These are phyloP conservation scores for Coemansia sp. DNA, from an alignment of 192 early-diverging fungal species.

Conservation along the genomic window DNA sequence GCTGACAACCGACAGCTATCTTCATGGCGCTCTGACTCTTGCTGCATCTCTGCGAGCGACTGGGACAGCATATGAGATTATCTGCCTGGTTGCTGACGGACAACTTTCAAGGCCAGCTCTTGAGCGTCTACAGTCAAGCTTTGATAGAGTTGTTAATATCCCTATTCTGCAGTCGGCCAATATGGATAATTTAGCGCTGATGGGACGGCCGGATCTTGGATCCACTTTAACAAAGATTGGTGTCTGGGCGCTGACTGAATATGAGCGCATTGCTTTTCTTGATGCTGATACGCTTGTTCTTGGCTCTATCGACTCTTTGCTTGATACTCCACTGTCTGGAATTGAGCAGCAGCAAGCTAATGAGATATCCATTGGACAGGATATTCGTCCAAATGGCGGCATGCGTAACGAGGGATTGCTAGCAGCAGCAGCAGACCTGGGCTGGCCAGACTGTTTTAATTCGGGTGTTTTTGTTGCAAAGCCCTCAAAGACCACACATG, in stretches of 20 bases:
- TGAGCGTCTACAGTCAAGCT: constrained; percentile 55
- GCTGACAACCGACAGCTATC: constrained; percentile 80
- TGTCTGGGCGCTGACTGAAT: constrained; percentile 73
- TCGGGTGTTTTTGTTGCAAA: constrained; percentile 76
- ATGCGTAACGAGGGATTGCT: constrained; percentile 59
- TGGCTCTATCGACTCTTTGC: constrained; percentile 75
- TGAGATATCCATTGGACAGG: constrained; percentile 17
- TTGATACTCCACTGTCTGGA: constrained; percentile 51
- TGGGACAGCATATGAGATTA: constrained; percentile 60
- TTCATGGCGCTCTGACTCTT: constrained; percentile 79
- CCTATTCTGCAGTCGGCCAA: constrained; percentile 64
- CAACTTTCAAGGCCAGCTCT: constrained; percentile 62
- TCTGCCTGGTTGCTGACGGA: constrained; percentile 60
- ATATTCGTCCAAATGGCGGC: constrained; percentile 42
- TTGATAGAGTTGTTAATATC: constrained; percentile 70
- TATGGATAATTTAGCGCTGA: constrained; percentile 48
- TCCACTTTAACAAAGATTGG: constrained; percentile 88
- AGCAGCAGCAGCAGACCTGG: constrained; percentile 87
- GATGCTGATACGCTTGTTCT: constrained; percentile 86
- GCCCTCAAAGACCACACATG: constrained; percentile 49
- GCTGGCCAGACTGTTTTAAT: constrained; percentile 98
- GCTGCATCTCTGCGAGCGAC: constrained; percentile 67
- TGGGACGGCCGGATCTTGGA: constrained; percentile 86
- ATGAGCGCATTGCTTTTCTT: constrained; percentile 72
- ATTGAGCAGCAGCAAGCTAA: not conserved